A percentile compares a stretch with the other conserved stretches of the same genome.
These are phyloP conservation scores for Nematodospora valgi DNA, from an alignment of 805 yeast genomes.

Conservation along the genomic window DNA sequence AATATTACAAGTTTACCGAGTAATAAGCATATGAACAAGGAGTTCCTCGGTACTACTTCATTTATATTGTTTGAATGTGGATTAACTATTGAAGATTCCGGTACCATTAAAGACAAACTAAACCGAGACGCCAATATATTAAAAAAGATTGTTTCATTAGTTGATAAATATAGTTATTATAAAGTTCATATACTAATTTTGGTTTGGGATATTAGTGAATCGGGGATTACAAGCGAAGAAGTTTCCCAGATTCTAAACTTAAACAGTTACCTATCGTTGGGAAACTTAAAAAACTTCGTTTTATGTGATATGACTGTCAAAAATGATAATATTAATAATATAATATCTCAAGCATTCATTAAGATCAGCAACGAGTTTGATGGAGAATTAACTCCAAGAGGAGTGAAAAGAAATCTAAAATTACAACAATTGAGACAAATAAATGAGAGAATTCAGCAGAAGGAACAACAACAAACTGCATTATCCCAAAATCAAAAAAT, in stretches of 20 bases:
- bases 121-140: slow-evolving; percentile 34
- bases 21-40: slow-evolving; percentile 30
- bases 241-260: slow-evolving; percentile 16
- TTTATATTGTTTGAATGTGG: slow-evolving; percentile 56
- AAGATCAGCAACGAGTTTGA: slow-evolving; percentile 20
- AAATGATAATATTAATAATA: slow-evolving; percentile 22
- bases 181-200: slow-evolving; percentile 38
- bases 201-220: slow-evolving; percentile 37
- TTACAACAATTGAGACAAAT: slow-evolving; percentile 6
- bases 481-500: neutral
- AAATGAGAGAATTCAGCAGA: neutral
- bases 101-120: slow-evolving; percentile 28
- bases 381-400: slow-evolving; percentile 29
- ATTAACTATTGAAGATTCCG: slow-evolving; percentile 15
- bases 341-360: slow-evolving; percentile 20
- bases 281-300: slow-evolving; percentile 18
- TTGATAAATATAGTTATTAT: slow-evolving; percentile 34
- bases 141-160: slow-evolving; percentile 29
- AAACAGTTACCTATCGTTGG: slow-evolving; percentile 8
- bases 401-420: slow-evolving; percentile 19
- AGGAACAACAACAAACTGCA: slow-evolving; percentile 1
- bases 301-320: slow-evolving; percentile 33
- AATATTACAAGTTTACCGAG: slow-evolving; percentile 41
- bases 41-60: slow-evolving; percentile 37
- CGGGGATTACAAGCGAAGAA: slow-evolving; percentile 13